phyloP scores from a whole-genome alignment of 2,329 filamentous ascomycete species.

The Aspergillus ruber region DNA sequence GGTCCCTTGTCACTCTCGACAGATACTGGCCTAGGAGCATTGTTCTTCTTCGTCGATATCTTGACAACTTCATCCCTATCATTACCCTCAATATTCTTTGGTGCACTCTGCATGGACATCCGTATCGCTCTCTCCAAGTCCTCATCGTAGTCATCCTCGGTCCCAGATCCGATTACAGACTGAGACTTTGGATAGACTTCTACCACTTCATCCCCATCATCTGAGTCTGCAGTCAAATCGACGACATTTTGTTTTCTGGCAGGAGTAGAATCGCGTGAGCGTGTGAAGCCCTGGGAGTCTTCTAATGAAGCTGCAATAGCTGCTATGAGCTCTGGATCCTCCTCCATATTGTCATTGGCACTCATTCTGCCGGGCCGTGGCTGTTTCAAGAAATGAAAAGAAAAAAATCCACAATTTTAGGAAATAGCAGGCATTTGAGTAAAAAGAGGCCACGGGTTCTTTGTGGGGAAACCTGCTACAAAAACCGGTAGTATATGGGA shows the following conservation, averaged over 20 bases:
- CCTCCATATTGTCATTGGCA: slow-evolving; percentile 8
- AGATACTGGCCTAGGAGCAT: not conserved
- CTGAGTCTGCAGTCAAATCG: slow-evolving; percentile 29
- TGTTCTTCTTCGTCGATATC: not conserved
- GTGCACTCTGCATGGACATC: slow-evolving; percentile 24
- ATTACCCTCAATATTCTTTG: slow-evolving; percentile 5
- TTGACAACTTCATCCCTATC: not conserved
- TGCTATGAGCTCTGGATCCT: slow-evolving; percentile 19
- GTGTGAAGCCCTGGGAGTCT: slow-evolving; percentile 5
- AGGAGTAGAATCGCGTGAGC: not conserved
- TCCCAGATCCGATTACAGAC: slow-evolving; percentile 21
- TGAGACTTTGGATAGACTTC: slow-evolving; percentile 22
- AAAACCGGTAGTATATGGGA: not conserved
- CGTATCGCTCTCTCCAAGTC: slow-evolving; percentile 31
- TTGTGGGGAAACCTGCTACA: no score
- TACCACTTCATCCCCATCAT: slow-evolving; percentile 18
- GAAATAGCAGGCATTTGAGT: no score
- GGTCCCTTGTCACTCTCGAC: not conserved
- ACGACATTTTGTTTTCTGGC: slow-evolving; percentile 15
- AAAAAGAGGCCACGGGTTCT: no score
- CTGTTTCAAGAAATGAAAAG: not conserved
- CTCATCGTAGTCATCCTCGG: slow-evolving; percentile 22
- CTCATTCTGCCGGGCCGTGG: not conserved
- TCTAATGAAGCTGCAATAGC: slow-evolving; percentile 18
- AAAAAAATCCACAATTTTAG: not conserved